A percentile compares a stretch with the other conserved stretches of the same genome.
Conservation (phyloP, 306 rosid species). For the Cicer cuneatum region DNA sequence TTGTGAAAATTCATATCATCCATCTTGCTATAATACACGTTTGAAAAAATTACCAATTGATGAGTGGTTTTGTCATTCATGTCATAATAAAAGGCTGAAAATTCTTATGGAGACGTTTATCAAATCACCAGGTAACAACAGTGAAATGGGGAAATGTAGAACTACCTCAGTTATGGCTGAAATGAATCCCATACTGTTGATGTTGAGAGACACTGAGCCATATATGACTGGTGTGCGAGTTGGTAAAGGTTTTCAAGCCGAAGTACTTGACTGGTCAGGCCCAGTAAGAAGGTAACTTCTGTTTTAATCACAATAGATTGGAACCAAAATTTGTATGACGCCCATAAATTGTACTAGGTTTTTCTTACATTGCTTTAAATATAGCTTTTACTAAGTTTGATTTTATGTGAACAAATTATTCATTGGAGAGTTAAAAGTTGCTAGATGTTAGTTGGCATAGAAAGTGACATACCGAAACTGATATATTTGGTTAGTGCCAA, state of each 20-base stretch:
- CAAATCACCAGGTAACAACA: slow-evolving; percentile 51
- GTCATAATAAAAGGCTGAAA: slow-evolving; percentile 66
- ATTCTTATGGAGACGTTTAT: slow-evolving; percentile 54
- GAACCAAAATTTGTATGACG: slow-evolving; percentile 20
- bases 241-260: slow-evolving; percentile 97
- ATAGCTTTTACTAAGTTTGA: slow-evolving; percentile 18
- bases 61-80: slow-evolving; percentile 93
- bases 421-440: slow-evolving; percentile 8
- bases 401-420: slow-evolving; percentile 26
- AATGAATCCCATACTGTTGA: slow-evolving; percentile 58
- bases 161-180: slow-evolving; percentile 57
- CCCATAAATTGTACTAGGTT: slow-evolving; percentile 19
- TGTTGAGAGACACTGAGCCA: slow-evolving; percentile 67
- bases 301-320: slow-evolving; percentile 36
- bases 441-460: slow-evolving; percentile 7
- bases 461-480: slow-evolving; percentile 28
- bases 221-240: slow-evolving; percentile 68
- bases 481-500: slow-evolving; percentile 20
- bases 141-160: slow-evolving; percentile 54
- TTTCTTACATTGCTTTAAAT: slow-evolving; percentile 19
- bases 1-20: slow-evolving; percentile 89
- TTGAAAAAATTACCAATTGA: slow-evolving; percentile 64
- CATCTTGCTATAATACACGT: slow-evolving; percentile 70
- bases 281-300: slow-evolving; percentile 64
- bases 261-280: slow-evolving; percentile 82